These are phyloP conservation scores for Hypoxylon sp. DNA, from an alignment of 2,329 filamentous ascomycete genomes.

Conservation along the genomic window DNA sequence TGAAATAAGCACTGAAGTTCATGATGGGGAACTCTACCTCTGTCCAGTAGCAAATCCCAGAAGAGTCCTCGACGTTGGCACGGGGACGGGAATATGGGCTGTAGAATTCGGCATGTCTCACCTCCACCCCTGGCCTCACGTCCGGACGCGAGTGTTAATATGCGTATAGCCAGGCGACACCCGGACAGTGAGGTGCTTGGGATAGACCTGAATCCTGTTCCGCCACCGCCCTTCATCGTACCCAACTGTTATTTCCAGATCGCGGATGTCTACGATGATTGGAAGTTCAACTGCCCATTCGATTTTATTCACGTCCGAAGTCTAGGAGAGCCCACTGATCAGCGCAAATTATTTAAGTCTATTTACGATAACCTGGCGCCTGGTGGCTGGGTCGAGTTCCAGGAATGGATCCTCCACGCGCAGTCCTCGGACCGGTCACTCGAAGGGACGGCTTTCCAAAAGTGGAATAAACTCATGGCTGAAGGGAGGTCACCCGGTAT, in stretches of 20 bases:
- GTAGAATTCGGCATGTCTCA: conserved; percentile 49
- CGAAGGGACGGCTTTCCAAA: conserved; percentile 52
- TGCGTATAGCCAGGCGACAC: conserved; percentile 38
- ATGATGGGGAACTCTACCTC: conserved; percentile 51
- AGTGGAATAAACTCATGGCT: conserved; percentile 52
- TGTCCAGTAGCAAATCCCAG: conserved; percentile 49
- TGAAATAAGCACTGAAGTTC: conserved; percentile 51
- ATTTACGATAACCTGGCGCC: conserved; percentile 55
- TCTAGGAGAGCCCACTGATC: conserved; percentile 50
- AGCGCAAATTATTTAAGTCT: conserved; percentile 49
- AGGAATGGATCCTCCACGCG: conserved; percentile 54
- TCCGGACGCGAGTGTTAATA: conserved; percentile 22
- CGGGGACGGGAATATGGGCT: conserved; percentile 53
- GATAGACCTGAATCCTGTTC: conserved; percentile 53
- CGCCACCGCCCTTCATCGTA: conserved; percentile 45
- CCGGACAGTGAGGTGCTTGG: conserved; percentile 51
- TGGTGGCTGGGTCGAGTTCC: conserved; percentile 57
- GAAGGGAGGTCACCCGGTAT: conserved; percentile 39
- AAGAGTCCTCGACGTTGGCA: conserved; percentile 52
- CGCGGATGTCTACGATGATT: conserved; percentile 51
- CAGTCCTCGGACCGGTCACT: conserved; percentile 55
- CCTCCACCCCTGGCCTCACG: background rate
- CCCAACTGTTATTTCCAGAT: conserved; percentile 53
- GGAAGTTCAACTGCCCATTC: conserved; percentile 50
- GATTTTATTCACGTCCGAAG: conserved; percentile 55